Evolutionary conservation across 1,284 basidiomycete genomes (phyloP).

Genomic region (Lentinula novae-zelandiae): DNA sequence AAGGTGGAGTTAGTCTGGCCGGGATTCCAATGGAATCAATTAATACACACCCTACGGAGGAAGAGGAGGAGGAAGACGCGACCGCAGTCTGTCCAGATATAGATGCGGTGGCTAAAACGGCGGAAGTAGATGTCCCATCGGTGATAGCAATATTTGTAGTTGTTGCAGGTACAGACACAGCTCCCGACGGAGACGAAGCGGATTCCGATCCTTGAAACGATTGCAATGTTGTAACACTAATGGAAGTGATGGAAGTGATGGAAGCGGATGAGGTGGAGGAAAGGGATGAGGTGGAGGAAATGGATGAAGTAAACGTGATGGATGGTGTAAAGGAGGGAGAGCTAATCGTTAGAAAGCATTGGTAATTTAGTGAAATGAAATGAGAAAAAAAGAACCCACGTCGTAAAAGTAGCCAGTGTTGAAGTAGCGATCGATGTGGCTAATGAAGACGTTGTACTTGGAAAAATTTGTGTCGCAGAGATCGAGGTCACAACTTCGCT

Average conservation of each 20-base stretch:
- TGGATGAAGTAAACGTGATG: neutral
- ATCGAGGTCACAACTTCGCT: neutral
- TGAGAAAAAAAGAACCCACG: neutral
- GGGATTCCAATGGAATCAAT: neutral
- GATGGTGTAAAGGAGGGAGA: neutral
- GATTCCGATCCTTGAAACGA: conserved; percentile 4
- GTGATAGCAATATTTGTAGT: neutral
- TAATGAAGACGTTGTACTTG: conserved; percentile 3
- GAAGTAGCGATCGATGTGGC: neutral
- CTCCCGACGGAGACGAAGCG: neutral
- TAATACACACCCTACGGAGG: neutral
- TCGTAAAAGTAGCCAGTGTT: neutral
- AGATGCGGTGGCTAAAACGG: neutral
- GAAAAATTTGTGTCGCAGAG: conserved; percentile 1
- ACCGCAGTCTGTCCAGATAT: neutral
- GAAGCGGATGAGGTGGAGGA: neutral
- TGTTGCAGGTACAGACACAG: neutral
- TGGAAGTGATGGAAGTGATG: neutral
- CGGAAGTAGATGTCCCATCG: neutral
- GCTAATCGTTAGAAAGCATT: neutral
- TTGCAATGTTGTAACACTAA: neutral
- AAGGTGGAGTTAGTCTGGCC: neutral
- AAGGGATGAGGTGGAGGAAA: neutral
- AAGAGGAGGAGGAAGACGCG: neutral
- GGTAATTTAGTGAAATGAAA: neutral